phyloP scores from a whole-genome alignment of 306 rosid genomes.

The Calophaca sinica region DNA sequence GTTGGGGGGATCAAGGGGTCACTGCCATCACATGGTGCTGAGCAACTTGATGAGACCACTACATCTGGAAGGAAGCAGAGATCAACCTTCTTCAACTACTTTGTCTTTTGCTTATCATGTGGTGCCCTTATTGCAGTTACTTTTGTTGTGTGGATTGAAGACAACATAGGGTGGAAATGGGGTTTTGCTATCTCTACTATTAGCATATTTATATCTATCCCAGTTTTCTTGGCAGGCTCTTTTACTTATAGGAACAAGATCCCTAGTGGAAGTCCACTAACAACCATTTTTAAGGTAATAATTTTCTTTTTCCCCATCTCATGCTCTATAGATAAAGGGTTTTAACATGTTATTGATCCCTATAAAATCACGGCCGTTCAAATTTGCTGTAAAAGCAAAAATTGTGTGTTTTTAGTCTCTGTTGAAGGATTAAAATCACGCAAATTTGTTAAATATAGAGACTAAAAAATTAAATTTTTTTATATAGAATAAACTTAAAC shows the following conservation, averaged over 20 bases:
- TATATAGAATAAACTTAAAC: no score
- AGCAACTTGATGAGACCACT: slow-evolving; percentile 76
- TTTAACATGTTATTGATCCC: no score
- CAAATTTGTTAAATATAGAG: no score
- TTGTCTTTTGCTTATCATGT: slow-evolving; percentile 71
- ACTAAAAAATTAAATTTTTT: no score
- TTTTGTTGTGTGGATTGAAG: slow-evolving; percentile 92
- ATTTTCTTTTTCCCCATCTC: background rate
- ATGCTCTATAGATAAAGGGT: no score
- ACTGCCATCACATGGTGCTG: slow-evolving; percentile 85
- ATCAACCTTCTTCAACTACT: slow-evolving; percentile 96
- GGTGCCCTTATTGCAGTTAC: slow-evolving; percentile 91
- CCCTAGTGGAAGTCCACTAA: slow-evolving; percentile 87
- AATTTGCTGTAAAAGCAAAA: no score
- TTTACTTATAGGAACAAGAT: slow-evolving; percentile 70
- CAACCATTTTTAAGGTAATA: slow-evolving; percentile 82
- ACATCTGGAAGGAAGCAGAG: slow-evolving; percentile 74
- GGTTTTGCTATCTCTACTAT: slow-evolving; percentile 85
- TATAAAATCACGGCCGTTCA: no score
- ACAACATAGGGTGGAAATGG: slow-evolving; percentile 96
- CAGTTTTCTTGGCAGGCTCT: slow-evolving; percentile 77
- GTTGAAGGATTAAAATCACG: no score
- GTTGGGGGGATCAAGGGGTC: slow-evolving; percentile 94
- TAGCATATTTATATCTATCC: slow-evolving; percentile 69
- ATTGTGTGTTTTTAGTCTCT: no score